Conservation (phyloP, 2,329 filamentous ascomycete species). For the Dothideomycetidae sp. region DNA sequence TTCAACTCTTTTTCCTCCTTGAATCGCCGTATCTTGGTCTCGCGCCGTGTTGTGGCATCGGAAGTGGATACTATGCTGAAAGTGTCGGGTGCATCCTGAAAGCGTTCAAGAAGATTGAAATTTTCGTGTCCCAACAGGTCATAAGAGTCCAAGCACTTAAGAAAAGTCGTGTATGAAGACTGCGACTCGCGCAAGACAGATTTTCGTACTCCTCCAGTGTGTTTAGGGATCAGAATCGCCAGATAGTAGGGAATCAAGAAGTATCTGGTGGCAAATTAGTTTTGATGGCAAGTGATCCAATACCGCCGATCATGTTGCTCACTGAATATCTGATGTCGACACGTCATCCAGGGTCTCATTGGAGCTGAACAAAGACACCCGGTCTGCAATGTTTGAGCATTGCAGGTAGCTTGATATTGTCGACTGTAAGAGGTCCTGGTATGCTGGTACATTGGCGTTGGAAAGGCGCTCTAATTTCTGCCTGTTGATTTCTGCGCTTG, state of each 20-base stretch:
- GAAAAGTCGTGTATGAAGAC: slow-evolving; percentile 60
- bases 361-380: slow-evolving; percentile 70
- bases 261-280: slow-evolving; percentile 36
- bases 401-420: slow-evolving; percentile 59
- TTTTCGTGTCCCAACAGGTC: slow-evolving; percentile 52
- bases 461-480: slow-evolving; percentile 46
- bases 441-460: slow-evolving; percentile 50
- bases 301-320: no score
- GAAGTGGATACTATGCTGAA: slow-evolving; percentile 58
- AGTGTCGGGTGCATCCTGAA: slow-evolving; percentile 53
- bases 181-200: slow-evolving; percentile 48
- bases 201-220: slow-evolving; percentile 49
- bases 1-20: slow-evolving; percentile 75
- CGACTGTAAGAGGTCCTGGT: slow-evolving; percentile 50
- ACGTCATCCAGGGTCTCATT: slow-evolving; percentile 87
- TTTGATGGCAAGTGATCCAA: no score
- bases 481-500: slow-evolving; percentile 41
- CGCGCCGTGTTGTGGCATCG: slow-evolving; percentile 55
- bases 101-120: slow-evolving; percentile 55
- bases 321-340: slow-evolving; percentile 70
- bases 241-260: slow-evolving; percentile 64
- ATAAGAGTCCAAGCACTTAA: slow-evolving; percentile 66
- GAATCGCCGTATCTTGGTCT: slow-evolving; percentile 76
- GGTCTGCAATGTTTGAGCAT: slow-evolving; percentile 53
- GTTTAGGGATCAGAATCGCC: slow-evolving; percentile 63